Percentiles rank a stretch among this genome's conserved stretches.
Evolutionary conservation across 2,329 filamentous ascomycete genomes (phyloP).

Genomic region (Proliferodiscus dingleyae): DNA sequence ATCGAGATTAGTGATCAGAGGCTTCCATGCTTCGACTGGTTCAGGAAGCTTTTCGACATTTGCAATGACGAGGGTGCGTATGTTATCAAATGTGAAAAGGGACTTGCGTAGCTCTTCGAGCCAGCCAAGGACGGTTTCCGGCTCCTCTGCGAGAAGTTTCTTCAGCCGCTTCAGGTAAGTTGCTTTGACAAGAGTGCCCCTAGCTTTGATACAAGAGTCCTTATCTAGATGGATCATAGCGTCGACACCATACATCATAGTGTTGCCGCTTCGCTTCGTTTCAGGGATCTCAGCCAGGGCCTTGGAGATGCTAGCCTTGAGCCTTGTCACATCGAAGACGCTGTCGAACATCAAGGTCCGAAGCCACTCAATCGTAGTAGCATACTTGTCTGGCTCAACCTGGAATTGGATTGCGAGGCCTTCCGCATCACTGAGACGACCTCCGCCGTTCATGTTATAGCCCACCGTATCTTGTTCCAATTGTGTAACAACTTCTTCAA

Average conservation of each 20-base stretch:
- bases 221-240: constrained; percentile 76
- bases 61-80: constrained; percentile 78
- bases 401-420: constrained; percentile 78
- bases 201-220: constrained; percentile 71
- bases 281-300: constrained; percentile 89
- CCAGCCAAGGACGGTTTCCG: constrained; percentile 68
- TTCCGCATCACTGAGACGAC: constrained; percentile 70
- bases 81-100: constrained; percentile 79
- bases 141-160: constrained; percentile 72
- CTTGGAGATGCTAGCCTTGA: constrained; percentile 66
- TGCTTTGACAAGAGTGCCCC: constrained; percentile 78
- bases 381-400: constrained; percentile 84
- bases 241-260: constrained; percentile 61
- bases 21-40: constrained; percentile 76
- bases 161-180: constrained; percentile 83
- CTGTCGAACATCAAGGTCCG: constrained; percentile 82
- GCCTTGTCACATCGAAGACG: constrained; percentile 69
- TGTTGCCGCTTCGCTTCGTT: constrained; percentile 77
- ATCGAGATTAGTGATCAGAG: constrained; percentile 39
- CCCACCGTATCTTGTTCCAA: constrained; percentile 87
- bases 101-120: constrained; percentile 71
- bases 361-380: constrained; percentile 76
- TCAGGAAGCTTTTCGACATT: constrained; percentile 69
- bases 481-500: constrained; percentile 87
- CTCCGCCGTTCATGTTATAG: constrained; percentile 68